Conservation (phyloP, 2,329 filamentous ascomycete species). For the Intubia oerlemansii region DNA sequence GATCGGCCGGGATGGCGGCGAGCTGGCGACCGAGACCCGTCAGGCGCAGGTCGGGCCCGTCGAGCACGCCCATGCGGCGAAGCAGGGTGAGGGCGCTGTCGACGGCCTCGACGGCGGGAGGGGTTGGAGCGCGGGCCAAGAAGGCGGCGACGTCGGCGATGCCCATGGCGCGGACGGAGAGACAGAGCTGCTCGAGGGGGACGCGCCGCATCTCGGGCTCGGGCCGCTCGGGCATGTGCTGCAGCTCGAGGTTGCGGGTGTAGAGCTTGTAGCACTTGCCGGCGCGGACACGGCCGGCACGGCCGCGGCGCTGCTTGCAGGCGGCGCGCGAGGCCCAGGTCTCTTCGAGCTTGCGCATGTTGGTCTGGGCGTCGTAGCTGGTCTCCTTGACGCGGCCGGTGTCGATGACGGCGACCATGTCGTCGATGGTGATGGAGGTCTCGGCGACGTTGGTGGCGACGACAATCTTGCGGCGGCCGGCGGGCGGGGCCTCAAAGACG, state of each 20-base stretch:
- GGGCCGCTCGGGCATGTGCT: conserved; percentile 68
- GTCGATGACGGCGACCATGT: conserved; percentile 90
- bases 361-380: conserved; percentile 74
- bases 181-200: conserved; percentile 79
- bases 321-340: conserved; percentile 88
- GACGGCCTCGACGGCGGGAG: conserved; percentile 67
- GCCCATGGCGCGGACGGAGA: conserved; percentile 91
- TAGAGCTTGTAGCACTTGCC: conserved; percentile 93
- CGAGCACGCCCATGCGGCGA: conserved; percentile 69
- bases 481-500: conserved; percentile 59
- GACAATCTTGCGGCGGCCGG: conserved; percentile 74
- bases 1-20: conserved; percentile 84
- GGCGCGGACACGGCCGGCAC: conserved; percentile 79
- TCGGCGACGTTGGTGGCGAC: conserved; percentile 94
- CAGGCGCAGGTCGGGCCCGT: conserved; percentile 42
- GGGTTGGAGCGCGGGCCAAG: conserved; percentile 69
- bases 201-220: conserved; percentile 89
- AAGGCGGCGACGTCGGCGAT: conserved; percentile 64
- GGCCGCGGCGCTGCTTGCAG: conserved; percentile 81
- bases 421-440: conserved; percentile 95
- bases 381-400: conserved; percentile 93
- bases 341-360: conserved; percentile 86
- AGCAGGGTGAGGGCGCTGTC: conserved; percentile 66
- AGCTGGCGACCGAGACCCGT: conserved; percentile 83
- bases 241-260: conserved; percentile 57